A percentile compares a stretch with the other conserved stretches of the same genome.
Evolutionary conservation across 1,284 basidiomycete genomes (phyloP).

Genomic region (Lentinus polychrous): DNA sequence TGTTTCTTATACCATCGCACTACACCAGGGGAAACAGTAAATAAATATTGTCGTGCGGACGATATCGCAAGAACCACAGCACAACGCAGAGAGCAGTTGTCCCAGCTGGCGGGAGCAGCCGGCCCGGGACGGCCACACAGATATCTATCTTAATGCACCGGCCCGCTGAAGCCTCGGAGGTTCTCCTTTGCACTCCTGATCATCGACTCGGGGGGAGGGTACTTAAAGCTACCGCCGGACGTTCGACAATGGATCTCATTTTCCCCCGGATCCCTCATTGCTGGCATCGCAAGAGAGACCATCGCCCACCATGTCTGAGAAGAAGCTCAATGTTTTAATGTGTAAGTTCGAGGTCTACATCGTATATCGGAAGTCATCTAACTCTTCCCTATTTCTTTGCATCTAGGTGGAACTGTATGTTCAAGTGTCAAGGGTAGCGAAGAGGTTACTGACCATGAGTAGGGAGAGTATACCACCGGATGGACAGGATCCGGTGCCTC

Average conservation of each 20-base stretch:
- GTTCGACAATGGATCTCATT: neutral
- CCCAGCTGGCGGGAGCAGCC: too few relatives aligned
- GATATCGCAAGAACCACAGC: too few relatives aligned
- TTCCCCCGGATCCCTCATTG: neutral
- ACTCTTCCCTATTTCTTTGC: constrained; percentile 3
- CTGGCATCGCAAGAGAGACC: neutral
- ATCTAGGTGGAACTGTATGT: constrained; percentile 58
- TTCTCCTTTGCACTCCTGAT: neutral
- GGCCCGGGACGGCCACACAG: too few relatives aligned
- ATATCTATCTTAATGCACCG: neutral
- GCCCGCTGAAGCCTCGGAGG: neutral
- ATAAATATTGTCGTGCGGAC: too few relatives aligned
- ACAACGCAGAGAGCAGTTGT: too few relatives aligned
- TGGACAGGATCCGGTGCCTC: constrained; percentile 88
- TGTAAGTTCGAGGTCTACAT: constrained; percentile 34
- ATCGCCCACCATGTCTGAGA: constrained; percentile 29
- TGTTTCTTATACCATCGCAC: too few relatives aligned
- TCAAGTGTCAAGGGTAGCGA: too few relatives aligned
- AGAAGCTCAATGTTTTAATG: constrained; percentile 68
- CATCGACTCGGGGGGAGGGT: neutral
- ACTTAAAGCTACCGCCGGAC: constrained; percentile 3
- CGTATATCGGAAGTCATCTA: neutral
- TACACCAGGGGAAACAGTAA: too few relatives aligned
- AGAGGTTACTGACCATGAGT: constrained; percentile 11
- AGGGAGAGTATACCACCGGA: constrained; percentile 92